Evolutionary conservation across 768 basidiomycete genomes (phyloP).

Genomic region (Rhodosporidiobolus odoratus): DNA sequence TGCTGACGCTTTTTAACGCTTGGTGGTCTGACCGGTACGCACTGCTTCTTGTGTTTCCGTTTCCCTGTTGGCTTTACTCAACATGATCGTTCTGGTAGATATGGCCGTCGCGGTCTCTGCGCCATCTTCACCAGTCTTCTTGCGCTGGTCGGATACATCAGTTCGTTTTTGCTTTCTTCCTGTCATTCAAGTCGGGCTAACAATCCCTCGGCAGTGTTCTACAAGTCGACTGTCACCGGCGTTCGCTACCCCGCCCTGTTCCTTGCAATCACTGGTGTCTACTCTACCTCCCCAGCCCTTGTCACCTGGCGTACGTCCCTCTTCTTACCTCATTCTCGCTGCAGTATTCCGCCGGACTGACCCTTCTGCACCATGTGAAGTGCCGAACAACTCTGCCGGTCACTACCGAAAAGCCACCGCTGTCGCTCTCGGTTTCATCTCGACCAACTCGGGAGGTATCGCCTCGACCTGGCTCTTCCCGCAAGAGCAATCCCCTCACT

Average conservation of each 20-base stretch:
- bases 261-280: constrained; percentile 21
- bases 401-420: constrained; percentile 30
- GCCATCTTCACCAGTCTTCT: constrained; percentile 7
- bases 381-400: constrained; percentile 21
- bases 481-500: constrained; percentile 59
- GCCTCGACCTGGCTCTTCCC: constrained; percentile 35
- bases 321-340: neutral
- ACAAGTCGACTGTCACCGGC: neutral
- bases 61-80: no score
- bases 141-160: constrained; percentile 4
- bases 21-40: constrained; percentile 16
- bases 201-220: constrained; percentile 20
- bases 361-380: neutral
- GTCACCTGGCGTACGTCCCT: constrained; percentile 21
- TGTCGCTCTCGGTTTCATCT: constrained; percentile 48
- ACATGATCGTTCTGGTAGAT: no score
- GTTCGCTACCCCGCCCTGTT: constrained; percentile 18
- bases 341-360: no score
- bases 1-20: constrained; percentile 21
- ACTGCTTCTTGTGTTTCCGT: no score
- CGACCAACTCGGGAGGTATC: neutral
- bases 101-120: constrained; percentile 10
- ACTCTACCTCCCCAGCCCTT: constrained; percentile 5
- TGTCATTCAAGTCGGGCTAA: neutral
- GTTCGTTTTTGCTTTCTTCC: neutral